Evolutionary conservation across 768 basidiomycete genomes (phyloP).

Genomic region (Podaxis mareebaensis): DNA sequence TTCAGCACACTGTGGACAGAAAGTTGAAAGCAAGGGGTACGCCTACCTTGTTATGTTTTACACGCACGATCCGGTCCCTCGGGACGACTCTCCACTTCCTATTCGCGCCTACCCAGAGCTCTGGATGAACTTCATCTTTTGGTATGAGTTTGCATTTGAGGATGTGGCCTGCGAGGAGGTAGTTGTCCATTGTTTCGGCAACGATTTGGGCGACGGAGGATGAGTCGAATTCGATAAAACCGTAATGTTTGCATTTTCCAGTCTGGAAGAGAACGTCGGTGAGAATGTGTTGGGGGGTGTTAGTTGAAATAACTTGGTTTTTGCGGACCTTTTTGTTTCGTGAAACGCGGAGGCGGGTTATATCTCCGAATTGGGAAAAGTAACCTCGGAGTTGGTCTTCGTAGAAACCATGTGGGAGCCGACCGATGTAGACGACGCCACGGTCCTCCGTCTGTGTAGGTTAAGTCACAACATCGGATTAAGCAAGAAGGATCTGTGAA

Average conservation of each 20-base stretch:
- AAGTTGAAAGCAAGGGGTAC: background rate
- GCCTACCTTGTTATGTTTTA: slow-evolving; percentile 80
- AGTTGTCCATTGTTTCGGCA: slow-evolving; percentile 99
- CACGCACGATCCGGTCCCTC: slow-evolving; percentile 63
- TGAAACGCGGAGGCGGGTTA: slow-evolving; percentile 86
- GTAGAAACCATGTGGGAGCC: slow-evolving; percentile 96
- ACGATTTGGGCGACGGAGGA: slow-evolving; percentile 91
- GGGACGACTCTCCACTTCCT: slow-evolving; percentile 86
- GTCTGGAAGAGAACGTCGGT: slow-evolving; percentile 52
- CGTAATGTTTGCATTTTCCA: slow-evolving; percentile 95
- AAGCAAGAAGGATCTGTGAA: background rate
- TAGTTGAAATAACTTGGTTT: slow-evolving; percentile 1
- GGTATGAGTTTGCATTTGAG: slow-evolving; percentile 90
- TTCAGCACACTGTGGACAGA: background rate
- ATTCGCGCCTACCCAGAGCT: slow-evolving; percentile 97
- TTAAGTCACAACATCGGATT: slow-evolving; percentile 9
- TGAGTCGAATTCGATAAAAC: slow-evolving; percentile 92
- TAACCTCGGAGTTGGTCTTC: slow-evolving; percentile 92
- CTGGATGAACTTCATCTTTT: slow-evolving; percentile 86
- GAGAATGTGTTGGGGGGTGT: background rate
- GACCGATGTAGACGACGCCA: slow-evolving; percentile 87
- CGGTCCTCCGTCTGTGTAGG: slow-evolving; percentile 51
- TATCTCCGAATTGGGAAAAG: slow-evolving; percentile 92
- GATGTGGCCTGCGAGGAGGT: slow-evolving; percentile 92
- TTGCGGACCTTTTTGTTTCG: slow-evolving; percentile 83